Percentiles rank a stretch among this genome's conserved stretches.
These are phyloP conservation scores for Aspergillus pseudoglaucus DNA, from an alignment of 2,329 filamentous ascomycete species.

Conservation along the genomic window DNA sequence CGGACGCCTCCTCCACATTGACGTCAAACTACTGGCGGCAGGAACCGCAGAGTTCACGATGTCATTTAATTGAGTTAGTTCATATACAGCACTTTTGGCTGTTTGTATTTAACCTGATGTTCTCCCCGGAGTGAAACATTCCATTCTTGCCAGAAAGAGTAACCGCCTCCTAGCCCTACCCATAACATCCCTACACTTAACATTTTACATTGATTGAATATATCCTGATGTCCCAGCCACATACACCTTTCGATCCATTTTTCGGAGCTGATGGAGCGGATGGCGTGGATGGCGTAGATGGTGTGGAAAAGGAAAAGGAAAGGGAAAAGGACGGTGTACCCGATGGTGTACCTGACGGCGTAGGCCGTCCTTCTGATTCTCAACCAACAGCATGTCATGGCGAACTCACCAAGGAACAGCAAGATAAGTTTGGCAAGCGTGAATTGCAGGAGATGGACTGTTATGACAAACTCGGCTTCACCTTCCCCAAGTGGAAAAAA, in stretches of 20 bases:
- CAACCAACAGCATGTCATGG: slow-evolving; percentile 2
- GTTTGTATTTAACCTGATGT: not conserved
- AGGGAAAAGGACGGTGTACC: slow-evolving; percentile 13
- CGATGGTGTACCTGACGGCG: slow-evolving; percentile 6
- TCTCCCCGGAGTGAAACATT: not conserved
- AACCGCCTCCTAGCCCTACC: not conserved
- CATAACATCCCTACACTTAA: not conserved
- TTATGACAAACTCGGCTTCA: slow-evolving; percentile 59
- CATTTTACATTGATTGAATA: not conserved
- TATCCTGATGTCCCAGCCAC: not conserved
- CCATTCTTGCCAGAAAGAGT: not conserved
- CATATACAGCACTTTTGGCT: not conserved
- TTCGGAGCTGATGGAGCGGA: not conserved
- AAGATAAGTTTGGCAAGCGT: slow-evolving; percentile 16
- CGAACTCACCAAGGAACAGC: slow-evolving; percentile 3
- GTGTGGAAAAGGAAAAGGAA: slow-evolving; percentile 7
- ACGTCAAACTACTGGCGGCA: slow-evolving; percentile 15
- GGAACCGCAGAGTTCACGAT: not conserved
- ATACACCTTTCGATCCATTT: not conserved
- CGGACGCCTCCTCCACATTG: slow-evolving; percentile 12
- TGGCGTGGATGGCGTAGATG: not conserved
- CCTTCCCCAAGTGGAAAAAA: slow-evolving; percentile 58
- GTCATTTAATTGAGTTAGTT: not conserved
- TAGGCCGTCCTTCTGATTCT: slow-evolving; percentile 9
- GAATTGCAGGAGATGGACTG: slow-evolving; percentile 51